phyloP scores from a whole-genome alignment of 164 flowering plant genomes.

The Piper longum region DNA sequence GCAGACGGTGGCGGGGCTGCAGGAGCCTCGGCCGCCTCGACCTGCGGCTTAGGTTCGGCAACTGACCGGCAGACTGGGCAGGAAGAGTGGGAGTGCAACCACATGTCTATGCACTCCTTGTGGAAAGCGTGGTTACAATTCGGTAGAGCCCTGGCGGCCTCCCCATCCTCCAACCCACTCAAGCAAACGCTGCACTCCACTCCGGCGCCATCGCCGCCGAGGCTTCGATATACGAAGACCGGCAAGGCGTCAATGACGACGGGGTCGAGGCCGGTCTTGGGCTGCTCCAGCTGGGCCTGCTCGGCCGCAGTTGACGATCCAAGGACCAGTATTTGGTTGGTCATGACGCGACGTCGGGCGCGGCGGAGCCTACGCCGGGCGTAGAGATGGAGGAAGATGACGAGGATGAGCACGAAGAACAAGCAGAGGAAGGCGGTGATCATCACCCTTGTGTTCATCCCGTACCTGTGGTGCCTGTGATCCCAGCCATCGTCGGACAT shows the following conservation, averaged over 20 bases:
- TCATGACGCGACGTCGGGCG: not conserved
- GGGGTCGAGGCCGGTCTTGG: not conserved
- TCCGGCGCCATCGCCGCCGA: not conserved
- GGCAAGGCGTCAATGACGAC: not conserved
- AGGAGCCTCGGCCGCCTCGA: too few species aligned
- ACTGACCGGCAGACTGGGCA: too few species aligned
- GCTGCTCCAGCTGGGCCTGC: not conserved
- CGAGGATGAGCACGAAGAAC: not conserved
- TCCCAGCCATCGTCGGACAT: not conserved
- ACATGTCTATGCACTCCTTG: too few species aligned
- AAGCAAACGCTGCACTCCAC: not conserved
- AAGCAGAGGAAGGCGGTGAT: not conserved
- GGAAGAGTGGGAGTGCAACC: too few species aligned
- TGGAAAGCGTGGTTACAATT: too few species aligned
- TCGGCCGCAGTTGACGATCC: not conserved
- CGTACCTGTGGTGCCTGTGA: not conserved
- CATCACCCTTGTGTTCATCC: not conserved
- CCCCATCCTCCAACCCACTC: not conserved
- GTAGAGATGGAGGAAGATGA: not conserved
- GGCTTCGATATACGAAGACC: not conserved
- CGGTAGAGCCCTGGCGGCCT: not conserved
- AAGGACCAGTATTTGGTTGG: not conserved
- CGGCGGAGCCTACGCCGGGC: not conserved
- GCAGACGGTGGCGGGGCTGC: too few species aligned
- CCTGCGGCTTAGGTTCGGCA: too few species aligned